These are phyloP conservation scores for Nymphaea thermarum DNA, from an alignment of 164 flowering plant genomes.

Conservation along the genomic window DNA sequence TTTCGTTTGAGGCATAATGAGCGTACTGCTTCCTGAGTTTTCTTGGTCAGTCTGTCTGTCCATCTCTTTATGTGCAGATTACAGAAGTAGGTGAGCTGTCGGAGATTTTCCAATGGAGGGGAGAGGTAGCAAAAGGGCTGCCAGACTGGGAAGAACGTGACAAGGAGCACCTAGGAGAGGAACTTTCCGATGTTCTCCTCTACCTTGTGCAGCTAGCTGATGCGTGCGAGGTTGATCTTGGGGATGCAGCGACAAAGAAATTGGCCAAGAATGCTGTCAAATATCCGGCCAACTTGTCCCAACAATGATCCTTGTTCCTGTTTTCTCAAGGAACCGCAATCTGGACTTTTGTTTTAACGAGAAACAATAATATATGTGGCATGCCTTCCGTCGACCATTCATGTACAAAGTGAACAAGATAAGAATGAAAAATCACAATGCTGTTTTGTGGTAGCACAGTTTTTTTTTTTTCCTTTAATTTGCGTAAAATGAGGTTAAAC, in stretches of 20 bases:
- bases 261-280: constrained; percentile 44
- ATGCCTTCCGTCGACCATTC: background rate
- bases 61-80: constrained; percentile 16
- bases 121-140: constrained; percentile 31
- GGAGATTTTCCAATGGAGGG: constrained; percentile 23
- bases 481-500: too few species aligned
- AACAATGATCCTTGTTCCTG: too few species aligned
- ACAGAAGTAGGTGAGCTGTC: constrained; percentile 21
- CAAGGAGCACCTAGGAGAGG: constrained; percentile 58
- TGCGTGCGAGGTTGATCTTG: constrained; percentile 58
- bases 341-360: background rate
- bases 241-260: constrained; percentile 42
- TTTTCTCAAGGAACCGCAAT: background rate
- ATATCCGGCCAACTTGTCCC: constrained; percentile 24
- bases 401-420: constrained; percentile 30
- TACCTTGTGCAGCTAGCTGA: constrained; percentile 56
- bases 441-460: background rate
- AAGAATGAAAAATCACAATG: constrained; percentile 39
- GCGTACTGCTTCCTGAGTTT: background rate
- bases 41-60: background rate
- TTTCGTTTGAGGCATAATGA: background rate
- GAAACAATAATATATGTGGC: background rate
- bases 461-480: background rate
- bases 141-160: constrained; percentile 56
- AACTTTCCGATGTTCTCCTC: constrained; percentile 51